Evolutionary conservation across 2,329 filamentous ascomycete genomes (phyloP).

Genomic region (Trichoderma semiorbis): DNA sequence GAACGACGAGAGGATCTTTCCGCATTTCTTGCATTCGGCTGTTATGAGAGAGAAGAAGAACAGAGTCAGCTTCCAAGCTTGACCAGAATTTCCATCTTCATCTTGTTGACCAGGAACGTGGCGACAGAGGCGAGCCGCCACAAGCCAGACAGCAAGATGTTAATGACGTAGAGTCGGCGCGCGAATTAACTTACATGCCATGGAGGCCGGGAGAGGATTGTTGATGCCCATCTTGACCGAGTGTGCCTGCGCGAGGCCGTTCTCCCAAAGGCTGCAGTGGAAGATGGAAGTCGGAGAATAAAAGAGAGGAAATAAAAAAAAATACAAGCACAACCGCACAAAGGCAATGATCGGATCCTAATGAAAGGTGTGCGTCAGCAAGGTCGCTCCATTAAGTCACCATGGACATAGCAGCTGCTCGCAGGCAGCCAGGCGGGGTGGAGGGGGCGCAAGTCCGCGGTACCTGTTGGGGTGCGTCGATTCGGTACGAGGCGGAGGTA

Average conservation of each 20-base stretch:
- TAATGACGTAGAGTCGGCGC: constrained; percentile 19
- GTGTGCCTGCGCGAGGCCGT: constrained; percentile 4
- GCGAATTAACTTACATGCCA: constrained; percentile 56
- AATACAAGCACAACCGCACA: not conserved
- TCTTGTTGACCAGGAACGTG: not conserved
- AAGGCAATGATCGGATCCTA: not conserved
- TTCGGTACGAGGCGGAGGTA: not conserved
- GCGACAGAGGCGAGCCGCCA: constrained; percentile 3
- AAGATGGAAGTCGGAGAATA: not conserved
- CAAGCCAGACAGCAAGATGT: not conserved
- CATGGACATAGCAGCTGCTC: not conserved
- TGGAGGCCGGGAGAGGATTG: constrained; percentile 63
- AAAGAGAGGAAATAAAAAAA: not conserved
- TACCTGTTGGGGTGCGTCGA: not conserved
- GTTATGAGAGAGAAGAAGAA: constrained; percentile 18
- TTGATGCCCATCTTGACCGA: constrained; percentile 47
- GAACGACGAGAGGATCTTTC: constrained; percentile 92
- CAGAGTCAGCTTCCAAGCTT: constrained; percentile 4
- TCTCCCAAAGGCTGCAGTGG: not conserved
- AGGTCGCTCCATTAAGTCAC: not conserved
- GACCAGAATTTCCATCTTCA: not conserved
- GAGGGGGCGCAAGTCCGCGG: not conserved
- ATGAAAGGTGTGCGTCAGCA: constrained; percentile 14
- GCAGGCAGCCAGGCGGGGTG: not conserved
- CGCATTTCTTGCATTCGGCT: constrained; percentile 98